These are phyloP conservation scores for Mrakia hoshinonis DNA, from an alignment of 768 basidiomycete genomes.

Conservation along the genomic window DNA sequence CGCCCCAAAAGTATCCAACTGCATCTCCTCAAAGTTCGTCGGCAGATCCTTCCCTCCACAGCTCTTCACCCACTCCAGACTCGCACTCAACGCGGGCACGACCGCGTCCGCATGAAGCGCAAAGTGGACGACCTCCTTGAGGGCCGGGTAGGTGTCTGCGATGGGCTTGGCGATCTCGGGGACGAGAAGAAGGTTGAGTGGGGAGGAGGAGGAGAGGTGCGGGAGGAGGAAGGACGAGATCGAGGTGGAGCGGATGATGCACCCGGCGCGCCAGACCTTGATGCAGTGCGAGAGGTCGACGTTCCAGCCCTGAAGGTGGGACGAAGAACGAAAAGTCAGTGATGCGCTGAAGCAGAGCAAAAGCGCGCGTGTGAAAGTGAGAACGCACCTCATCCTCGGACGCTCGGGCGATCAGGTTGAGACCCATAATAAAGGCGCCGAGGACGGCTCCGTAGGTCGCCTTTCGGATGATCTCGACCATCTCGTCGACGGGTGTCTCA, in stretches of 20 bases:
- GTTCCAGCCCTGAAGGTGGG: conserved; percentile 34
- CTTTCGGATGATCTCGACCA: conserved; percentile 34
- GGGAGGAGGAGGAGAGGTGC: conserved; percentile 21
- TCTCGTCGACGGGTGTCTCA: conserved; percentile 27
- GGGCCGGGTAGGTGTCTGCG: conserved; percentile 33
- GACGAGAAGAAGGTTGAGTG: conserved; percentile 34
- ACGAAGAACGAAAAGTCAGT: not conserved
- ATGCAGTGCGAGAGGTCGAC: conserved; percentile 35
- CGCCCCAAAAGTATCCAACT: not conserved
- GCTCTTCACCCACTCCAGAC: conserved; percentile 18
- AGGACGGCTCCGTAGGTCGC: conserved; percentile 38
- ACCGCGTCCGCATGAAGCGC: conserved; percentile 37
- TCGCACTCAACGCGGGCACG: conserved; percentile 13
- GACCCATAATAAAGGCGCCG: conserved; percentile 39
- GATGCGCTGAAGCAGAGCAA: not conserved
- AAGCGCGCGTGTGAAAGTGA: not conserved
- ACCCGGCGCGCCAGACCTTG: conserved; percentile 40
- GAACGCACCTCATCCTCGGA: conserved; percentile 34
- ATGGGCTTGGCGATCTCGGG: conserved; percentile 37
- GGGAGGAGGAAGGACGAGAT: conserved; percentile 13
- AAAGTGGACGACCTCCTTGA: conserved; percentile 35
- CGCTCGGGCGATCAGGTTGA: conserved; percentile 38
- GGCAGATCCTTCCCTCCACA: conserved; percentile 13
- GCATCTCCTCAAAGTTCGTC: conserved; percentile 34
- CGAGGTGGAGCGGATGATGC: conserved; percentile 37